Base-by-base conservation (phyloP, 805 yeast species). In the Candida maris region DNA sequence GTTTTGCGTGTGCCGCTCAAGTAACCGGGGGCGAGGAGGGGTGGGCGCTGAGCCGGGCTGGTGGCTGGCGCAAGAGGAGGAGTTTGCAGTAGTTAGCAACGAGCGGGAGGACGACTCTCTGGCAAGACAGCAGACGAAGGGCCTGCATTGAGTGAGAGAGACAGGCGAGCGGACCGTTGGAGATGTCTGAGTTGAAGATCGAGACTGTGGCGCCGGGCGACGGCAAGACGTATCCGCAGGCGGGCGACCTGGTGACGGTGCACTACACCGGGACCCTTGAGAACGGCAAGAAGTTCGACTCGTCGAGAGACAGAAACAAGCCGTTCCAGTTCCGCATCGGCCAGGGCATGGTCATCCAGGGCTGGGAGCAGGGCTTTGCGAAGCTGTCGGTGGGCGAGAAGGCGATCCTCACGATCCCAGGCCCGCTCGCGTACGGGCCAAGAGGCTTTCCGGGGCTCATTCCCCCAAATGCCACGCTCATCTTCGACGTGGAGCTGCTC, bases 361-460 rank as follows among this genome's bases (percentile, higher is more conserved):
- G 97, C 50, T 91, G 97, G 97, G 97, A 89, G 59, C 85, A 79
- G 57, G 95, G 89, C 45, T 86, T 88, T 61, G 96, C 97, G 38
- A 79, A 88, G 67, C 73, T 91, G 61, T 83, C 95, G 36, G 75
- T 88, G 34, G 97, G 97, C 56, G 87, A 93, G 68, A 85, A 83
- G 73, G 96, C 97, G 34, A 75, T 83, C 61, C 73, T 91, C 59
- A 87, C 94, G 54, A 87, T 91, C 55, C 94, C 96, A 55, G 95
- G 96, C 49, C 77, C 79, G 55, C 83, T 85, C 69, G 97, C 94
- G 51, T 91, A 91, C 68, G 97, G 97, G 46, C 75, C 76, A 48
- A 81, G 95, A 67, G 97, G 97, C 33, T 87, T 84, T 80, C 97
- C 97, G 52, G 96, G 96, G 52, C 71, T 87, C 59, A 91, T 91